Evolutionary conservation across 23 red algal genomes (phyloP).

Genomic region (Gracilaria vermiculophylla): DNA sequence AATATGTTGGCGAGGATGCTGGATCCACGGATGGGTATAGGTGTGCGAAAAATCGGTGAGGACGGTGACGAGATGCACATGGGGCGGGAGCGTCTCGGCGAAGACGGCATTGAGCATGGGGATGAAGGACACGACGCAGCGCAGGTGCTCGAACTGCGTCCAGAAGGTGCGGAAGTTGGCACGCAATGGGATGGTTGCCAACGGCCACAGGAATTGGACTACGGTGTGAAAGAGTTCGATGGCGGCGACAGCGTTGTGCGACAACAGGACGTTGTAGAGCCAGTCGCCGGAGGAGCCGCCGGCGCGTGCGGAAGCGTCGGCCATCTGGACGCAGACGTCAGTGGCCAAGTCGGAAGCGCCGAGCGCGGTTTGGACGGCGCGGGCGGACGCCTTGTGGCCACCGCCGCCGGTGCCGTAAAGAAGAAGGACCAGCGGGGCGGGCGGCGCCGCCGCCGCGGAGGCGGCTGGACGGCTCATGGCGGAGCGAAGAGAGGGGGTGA

Average conservation of each 20-base stretch:
- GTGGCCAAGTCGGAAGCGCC: neutral
- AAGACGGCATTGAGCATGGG: constrained; percentile 77
- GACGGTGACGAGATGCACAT: constrained; percentile 70
- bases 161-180: constrained; percentile 39
- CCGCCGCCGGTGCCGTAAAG: constrained; percentile 86
- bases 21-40: constrained; percentile 77
- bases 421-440: constrained; percentile 31
- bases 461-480: neutral
- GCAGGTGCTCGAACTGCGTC: neutral
- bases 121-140: constrained; percentile 68
- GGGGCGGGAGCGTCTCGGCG: constrained; percentile 28
- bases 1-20: constrained; percentile 64
- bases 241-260: constrained; percentile 33
- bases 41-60: constrained; percentile 85
- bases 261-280: constrained; percentile 70
- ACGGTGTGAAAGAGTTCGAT: constrained; percentile 66
- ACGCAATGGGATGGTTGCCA: constrained; percentile 9
- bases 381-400: constrained; percentile 77
- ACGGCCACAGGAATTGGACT: constrained; percentile 11
- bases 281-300: constrained; percentile 68
- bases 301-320: constrained; percentile 47
- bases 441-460: neutral
- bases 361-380: constrained; percentile 36
- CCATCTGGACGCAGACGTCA: neutral
- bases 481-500: neutral